A percentile compares a stretch with the other conserved stretches of the same genome.
These are phyloP conservation scores for Alliaria petiolata DNA, from an alignment of 345 rosid genomes.

Conservation along the genomic window DNA sequence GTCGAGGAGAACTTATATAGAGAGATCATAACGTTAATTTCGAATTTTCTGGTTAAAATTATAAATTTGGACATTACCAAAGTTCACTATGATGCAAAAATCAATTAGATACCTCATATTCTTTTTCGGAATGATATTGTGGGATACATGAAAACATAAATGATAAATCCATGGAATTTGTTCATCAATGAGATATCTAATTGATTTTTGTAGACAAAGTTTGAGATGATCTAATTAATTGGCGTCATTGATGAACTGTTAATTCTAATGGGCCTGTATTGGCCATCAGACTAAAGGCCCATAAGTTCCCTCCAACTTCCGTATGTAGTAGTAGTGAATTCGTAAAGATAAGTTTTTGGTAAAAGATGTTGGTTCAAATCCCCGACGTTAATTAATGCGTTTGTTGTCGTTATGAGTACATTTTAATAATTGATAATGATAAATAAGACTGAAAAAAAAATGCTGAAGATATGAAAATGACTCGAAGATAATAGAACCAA, in stretches of 20 bases:
- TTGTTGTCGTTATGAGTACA: neutral
- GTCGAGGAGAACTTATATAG: too few species aligned
- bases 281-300: neutral
- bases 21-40: too few species aligned
- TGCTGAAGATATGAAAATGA: neutral
- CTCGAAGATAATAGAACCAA: neutral
- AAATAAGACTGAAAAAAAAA: neutral
- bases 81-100: neutral
- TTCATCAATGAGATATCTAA: too few species aligned
- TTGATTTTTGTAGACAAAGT: neutral
- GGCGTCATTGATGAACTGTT: neutral
- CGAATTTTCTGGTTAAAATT: too few species aligned
- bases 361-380: neutral
- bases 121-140: neutral
- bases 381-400: slow-evolving; percentile 3
- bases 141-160: neutral
- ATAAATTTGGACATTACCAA: neutral
- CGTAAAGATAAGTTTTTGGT: neutral
- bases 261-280: neutral
- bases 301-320: neutral
- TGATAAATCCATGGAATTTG: neutral
- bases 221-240: too few species aligned
- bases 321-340: neutral
- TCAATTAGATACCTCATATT: neutral
- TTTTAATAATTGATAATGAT: neutral